Evolutionary conservation across 768 basidiomycete genomes (phyloP).

Genomic region (Pleurotus salmoneostramineus): DNA sequence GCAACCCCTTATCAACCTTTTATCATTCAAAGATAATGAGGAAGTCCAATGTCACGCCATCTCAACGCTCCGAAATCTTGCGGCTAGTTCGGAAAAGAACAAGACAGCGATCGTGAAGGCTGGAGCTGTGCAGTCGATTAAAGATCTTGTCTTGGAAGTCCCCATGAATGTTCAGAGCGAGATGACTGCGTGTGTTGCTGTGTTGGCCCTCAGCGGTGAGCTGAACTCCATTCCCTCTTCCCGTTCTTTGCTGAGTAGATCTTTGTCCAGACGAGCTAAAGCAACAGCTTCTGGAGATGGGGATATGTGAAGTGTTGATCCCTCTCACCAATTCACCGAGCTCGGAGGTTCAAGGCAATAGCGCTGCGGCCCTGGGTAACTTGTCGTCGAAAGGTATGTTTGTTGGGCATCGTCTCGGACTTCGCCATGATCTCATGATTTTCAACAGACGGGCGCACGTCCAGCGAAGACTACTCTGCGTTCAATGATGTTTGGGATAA

Average conservation of each 20-base stretch:
- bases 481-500: conserved; percentile 99
- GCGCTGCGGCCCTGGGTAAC: conserved; percentile 96
- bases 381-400: conserved; percentile 88
- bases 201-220: conserved; percentile 91
- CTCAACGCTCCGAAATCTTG: conserved; percentile 92
- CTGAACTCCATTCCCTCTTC: conserved; percentile 9
- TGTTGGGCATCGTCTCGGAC: neutral
- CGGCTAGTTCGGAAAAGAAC: conserved; percentile 97
- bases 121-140: conserved; percentile 94
- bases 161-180: conserved; percentile 98
- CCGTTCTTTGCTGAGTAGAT: conserved; percentile 33
- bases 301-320: conserved; percentile 95
- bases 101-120: conserved; percentile 98
- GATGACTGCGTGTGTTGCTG: conserved; percentile 99
- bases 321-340: conserved; percentile 94
- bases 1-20: conserved; percentile 90
- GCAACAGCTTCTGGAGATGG: conserved; percentile 95
- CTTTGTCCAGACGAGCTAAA: conserved; percentile 84
- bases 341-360: conserved; percentile 98
- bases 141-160: conserved; percentile 91
- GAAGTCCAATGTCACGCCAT: conserved; percentile 99
- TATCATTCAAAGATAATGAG: conserved; percentile 99
- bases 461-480: conserved; percentile 87
- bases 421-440: too few species aligned
- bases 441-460: conserved; percentile 61